Conservation (phyloP, 805 yeast genomes). For the Saccharomyces eubayanus region DNA sequence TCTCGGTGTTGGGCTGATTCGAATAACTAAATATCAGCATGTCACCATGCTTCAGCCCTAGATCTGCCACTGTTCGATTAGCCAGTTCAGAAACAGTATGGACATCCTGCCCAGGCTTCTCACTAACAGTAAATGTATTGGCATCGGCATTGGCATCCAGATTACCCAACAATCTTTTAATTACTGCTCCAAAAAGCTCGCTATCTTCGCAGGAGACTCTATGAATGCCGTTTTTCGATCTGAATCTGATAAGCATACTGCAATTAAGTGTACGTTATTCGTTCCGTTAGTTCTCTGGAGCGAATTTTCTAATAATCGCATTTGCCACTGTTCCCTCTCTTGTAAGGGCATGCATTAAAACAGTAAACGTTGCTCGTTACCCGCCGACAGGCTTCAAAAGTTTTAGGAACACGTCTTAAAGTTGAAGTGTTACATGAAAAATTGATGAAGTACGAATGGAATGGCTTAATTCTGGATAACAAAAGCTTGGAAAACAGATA, state of each 20-base stretch:
- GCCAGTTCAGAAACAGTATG: constrained; percentile 21
- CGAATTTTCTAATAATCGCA: not conserved
- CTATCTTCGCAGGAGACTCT: constrained; percentile 47
- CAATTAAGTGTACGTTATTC: not conserved
- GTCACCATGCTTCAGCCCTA: constrained; percentile 54
- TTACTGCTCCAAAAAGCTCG: constrained; percentile 36
- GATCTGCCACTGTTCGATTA: constrained; percentile 30
- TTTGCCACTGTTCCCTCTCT: not conserved
- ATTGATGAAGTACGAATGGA: not conserved
- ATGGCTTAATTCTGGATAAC: not conserved
- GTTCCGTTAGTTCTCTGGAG: not conserved
- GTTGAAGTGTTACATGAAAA: not conserved
- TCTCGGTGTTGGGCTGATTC: constrained; percentile 4
- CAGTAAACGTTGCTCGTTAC: not conserved
- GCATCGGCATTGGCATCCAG: constrained; percentile 20
- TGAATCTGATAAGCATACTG: constrained; percentile 59
- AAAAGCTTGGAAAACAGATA: not conserved
- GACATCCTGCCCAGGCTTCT: constrained; percentile 22
- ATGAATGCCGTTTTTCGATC: constrained; percentile 77
- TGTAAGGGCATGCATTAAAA: not conserved
- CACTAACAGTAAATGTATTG: constrained; percentile 22
- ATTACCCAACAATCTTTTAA: constrained; percentile 33
- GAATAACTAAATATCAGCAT: constrained; percentile 41
- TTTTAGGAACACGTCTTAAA: not conserved
- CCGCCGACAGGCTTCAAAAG: not conserved